Evolutionary conservation across 805 yeast genomes (phyloP), one percentile per base, ranked within the genome.

Genomic region (Blastobotrys robertii): DNA sequence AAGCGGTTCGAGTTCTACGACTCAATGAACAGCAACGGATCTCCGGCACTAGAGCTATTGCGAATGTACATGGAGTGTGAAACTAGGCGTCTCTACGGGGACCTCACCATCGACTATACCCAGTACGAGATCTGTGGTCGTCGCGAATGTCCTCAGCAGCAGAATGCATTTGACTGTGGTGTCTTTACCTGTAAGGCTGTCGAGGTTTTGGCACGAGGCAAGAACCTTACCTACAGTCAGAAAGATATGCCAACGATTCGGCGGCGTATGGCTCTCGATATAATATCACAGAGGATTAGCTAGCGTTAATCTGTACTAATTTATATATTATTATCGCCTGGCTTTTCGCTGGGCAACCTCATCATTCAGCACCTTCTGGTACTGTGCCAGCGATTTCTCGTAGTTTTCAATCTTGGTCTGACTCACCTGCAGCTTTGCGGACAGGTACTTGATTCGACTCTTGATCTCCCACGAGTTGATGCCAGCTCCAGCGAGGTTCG

Each of bases 141-240:
- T 2, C 48, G 59, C 2, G 57, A 63, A n/a, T 70, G 88, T 35
- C 97, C 98, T 1, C 84, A 81, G 51, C 98, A 92, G 58, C 67
- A 70, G 22, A 92, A 92, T 57, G 97, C 97, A 0, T 84, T 59
- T 51, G 98, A 92, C 61, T 92, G 98, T 66, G 98, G 98, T 6
- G 94, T 90, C 2, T 92, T 88, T 56, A 74, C 94, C 2, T 82
- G 97, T 60, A 76, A 87, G 43, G 81, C 79, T 38, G 84, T 84
- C 1, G 73, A 77, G 38, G 79, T 72, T 37, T 53, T 85, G 34
- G 64, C 88, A 0, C 64, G 74, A 30, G 73, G 68, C 4, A 58
- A 60, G 19, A 69, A 69, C 0, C 62, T 84, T 33, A 55, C 61
- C 6, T 90, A 77, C 52, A 57, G 74, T 6, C 88, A 82, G 52